Conservation (phyloP, 2,329 filamentous ascomycete species). For the Fusarium pseudocircinatum region DNA sequence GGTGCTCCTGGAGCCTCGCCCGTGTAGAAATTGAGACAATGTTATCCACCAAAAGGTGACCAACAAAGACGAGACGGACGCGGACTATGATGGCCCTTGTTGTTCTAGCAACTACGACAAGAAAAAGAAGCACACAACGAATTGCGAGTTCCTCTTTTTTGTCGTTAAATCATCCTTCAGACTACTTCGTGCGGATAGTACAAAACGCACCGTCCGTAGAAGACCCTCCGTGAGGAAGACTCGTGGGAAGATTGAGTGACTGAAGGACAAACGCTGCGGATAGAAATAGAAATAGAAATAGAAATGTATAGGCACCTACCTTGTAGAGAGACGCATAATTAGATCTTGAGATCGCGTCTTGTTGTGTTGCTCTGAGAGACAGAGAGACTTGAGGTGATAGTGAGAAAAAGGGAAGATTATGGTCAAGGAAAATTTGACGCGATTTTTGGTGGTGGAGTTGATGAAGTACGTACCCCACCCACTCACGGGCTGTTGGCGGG, state of each 20-base stretch:
- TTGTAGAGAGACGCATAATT: background rate
- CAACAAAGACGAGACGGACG: conserved; percentile 50
- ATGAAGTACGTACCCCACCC: background rate
- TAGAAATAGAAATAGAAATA: background rate
- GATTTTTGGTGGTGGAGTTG: conserved; percentile 16
- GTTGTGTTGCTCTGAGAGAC: background rate
- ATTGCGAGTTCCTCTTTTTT: background rate
- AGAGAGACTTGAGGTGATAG: background rate
- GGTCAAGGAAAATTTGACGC: conserved; percentile 20
- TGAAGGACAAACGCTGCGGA: conserved; percentile 44
- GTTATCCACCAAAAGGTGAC: conserved; percentile 24
- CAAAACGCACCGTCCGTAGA: conserved; percentile 51
- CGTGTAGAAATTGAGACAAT: conserved; percentile 48
- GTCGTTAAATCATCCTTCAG: conserved; percentile 43
- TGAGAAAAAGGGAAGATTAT: background rate
- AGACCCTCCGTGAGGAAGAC: conserved; percentile 49
- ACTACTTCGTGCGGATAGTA: conserved; percentile 48
- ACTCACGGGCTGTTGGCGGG: conserved; percentile 19
- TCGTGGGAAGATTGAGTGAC: conserved; percentile 47
- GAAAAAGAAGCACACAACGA: conserved; percentile 1
- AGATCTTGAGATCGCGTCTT: background rate
- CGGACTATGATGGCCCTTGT: conserved; percentile 65
- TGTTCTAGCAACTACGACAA: conserved; percentile 54
- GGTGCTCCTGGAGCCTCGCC: conserved; percentile 63
- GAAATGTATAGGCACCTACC: background rate